A percentile compares a stretch with the other conserved stretches of the same genome.
phyloP scores from a whole-genome alignment of 2,329 filamentous ascomycete species.

The Pseudogymnoascus sp. region DNA sequence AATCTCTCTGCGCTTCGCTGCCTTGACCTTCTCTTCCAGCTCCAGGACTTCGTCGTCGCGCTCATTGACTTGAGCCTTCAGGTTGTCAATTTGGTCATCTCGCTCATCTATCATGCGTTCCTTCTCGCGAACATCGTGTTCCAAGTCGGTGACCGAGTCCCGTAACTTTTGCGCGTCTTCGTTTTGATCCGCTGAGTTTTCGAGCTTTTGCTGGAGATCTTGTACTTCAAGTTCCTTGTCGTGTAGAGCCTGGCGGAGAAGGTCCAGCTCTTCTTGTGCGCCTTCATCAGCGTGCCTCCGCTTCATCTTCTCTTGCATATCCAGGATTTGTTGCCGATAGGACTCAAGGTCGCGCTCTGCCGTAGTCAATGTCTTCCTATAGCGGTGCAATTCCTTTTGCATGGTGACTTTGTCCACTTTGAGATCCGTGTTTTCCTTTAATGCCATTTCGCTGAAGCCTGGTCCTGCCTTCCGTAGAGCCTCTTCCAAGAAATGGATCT shows the following conservation, averaged over 20 bases:
- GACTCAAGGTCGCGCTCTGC: conserved; percentile 82
- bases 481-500: conserved; percentile 94
- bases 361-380: conserved; percentile 73
- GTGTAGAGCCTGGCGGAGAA: conserved; percentile 48
- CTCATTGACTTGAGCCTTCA: conserved; percentile 50
- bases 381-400: conserved; percentile 76
- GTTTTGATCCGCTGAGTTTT: conserved; percentile 48
- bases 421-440: conserved; percentile 92
- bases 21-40: conserved; percentile 53
- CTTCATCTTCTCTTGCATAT: conserved; percentile 76
- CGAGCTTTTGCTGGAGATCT: conserved; percentile 52
- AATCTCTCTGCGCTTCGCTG: conserved; percentile 41
- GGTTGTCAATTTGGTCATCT: conserved; percentile 65
- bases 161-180: conserved; percentile 60
- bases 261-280: conserved; percentile 54
- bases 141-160: conserved; percentile 68
- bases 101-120: conserved; percentile 65
- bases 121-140: conserved; percentile 69
- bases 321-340: conserved; percentile 73
- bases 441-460: conserved; percentile 78
- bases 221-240: conserved; percentile 43
- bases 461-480: conserved; percentile 79
- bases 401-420: conserved; percentile 90
- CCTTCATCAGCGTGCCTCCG: conserved; percentile 66
- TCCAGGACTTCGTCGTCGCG: conserved; percentile 46